These are phyloP conservation scores for Kwoniella bestiolae DNA, from an alignment of 768 basidiomycete genomes.

Conservation along the genomic window DNA sequence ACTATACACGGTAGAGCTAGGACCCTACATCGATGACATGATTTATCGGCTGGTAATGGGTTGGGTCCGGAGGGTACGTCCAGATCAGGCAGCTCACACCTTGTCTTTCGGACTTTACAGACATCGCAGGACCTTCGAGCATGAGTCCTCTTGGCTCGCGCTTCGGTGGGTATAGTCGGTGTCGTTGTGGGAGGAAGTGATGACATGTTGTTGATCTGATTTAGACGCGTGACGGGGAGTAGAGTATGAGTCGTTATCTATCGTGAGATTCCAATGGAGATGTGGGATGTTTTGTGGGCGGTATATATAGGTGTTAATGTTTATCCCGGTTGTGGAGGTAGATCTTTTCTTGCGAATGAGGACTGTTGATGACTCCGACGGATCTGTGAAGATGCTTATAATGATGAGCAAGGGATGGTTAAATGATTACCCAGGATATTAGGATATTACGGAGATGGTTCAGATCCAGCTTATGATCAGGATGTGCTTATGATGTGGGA, in stretches of 20 bases:
- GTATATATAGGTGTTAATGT: neutral
- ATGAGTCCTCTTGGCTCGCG: conserved; percentile 46
- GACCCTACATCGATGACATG: conserved; percentile 50
- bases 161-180: conserved; percentile 5
- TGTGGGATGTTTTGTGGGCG: too few species aligned
- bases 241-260: too few species aligned
- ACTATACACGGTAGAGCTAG: conserved; percentile 47
- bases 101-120: conserved; percentile 50
- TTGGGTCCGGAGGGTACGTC: conserved; percentile 36
- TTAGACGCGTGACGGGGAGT: neutral
- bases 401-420: too few species aligned
- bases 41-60: conserved; percentile 40
- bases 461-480: neutral
- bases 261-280: too few species aligned
- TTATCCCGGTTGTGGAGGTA: neutral
- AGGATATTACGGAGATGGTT: too few species aligned
- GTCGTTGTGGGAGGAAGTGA: neutral
- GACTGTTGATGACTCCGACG: neutral
- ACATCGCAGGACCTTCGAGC: conserved; percentile 50
- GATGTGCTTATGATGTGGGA: neutral
- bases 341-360: neutral
- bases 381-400: neutral
- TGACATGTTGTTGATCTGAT: conserved; percentile 1
- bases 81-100: conserved; percentile 50
- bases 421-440: too few species aligned